Conservation (phyloP, 164 flowering plant species). For the Umbilicus rupestris region DNA sequence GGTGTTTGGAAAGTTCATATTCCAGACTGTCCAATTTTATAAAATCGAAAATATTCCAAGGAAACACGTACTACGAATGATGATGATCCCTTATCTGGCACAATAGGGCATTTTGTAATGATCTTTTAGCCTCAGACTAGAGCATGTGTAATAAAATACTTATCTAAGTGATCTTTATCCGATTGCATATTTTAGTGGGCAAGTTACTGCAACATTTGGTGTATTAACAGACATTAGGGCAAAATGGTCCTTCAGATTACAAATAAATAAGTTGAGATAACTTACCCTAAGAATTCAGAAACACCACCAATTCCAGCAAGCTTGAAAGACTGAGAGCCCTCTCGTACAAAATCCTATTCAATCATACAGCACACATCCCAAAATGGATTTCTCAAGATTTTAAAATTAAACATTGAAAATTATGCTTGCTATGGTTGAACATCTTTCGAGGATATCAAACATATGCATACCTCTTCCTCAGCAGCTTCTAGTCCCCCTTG, state of each 20-base stretch:
- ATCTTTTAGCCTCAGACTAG: neutral
- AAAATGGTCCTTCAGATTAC: neutral
- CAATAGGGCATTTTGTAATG: neutral
- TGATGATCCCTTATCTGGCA: neutral
- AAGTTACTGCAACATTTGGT: neutral
- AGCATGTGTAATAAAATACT: neutral
- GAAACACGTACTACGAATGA: too few relatives aligned
- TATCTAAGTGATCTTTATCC: neutral
- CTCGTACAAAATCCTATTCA: conserved; percentile 76
- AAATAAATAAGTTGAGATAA: neutral
- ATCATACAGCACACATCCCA: conserved; percentile 6
- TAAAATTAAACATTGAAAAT: neutral
- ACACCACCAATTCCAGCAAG: conserved; percentile 95
- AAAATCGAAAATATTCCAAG: too few relatives aligned
- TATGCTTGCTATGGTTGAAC: neutral
- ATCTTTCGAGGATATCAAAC: neutral
- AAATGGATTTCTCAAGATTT: neutral
- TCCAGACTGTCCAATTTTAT: too few relatives aligned
- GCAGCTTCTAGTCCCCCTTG: conserved; percentile 95
- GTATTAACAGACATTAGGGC: neutral
- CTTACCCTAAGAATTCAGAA: conserved; percentile 92
- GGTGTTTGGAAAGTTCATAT: too few relatives aligned
- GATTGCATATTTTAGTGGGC: neutral
- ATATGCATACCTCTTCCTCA: conserved; percentile 66
- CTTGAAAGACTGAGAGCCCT: conserved; percentile 83